phyloP scores from a whole-genome alignment of 108 stramenopile species.

The Hondaea fermentalgiana region DNA sequence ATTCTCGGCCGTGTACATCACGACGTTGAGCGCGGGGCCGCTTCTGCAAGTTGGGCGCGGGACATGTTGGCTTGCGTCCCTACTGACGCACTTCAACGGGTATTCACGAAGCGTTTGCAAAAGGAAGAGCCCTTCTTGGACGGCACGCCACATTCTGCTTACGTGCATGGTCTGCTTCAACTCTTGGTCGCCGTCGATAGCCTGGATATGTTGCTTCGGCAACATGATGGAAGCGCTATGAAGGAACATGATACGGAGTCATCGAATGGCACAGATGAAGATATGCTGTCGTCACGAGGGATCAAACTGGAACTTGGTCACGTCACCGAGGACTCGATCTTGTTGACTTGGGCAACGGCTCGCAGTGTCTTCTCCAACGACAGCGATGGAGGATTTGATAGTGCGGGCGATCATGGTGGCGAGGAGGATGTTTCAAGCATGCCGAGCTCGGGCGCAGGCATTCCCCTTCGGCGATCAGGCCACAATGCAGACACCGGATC shows the following conservation, averaged over 20 bases:
- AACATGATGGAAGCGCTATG: neutral
- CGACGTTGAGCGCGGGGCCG: neutral
- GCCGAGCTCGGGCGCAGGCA: neutral
- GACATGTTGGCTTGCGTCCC: neutral
- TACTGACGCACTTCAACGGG: neutral
- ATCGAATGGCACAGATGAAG: neutral
- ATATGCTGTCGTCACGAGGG: neutral
- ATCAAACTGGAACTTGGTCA: neutral
- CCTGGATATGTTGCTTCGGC: neutral
- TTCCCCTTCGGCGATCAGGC: neutral
- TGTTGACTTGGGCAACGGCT: neutral
- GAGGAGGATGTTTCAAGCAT: neutral
- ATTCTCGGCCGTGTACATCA: neutral
- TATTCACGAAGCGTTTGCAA: neutral
- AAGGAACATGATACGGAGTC: neutral
- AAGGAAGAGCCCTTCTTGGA: neutral
- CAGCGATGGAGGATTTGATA: neutral
- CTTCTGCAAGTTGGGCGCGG: neutral
- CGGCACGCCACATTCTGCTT: neutral
- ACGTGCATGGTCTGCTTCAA: neutral
- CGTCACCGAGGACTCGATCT: neutral
- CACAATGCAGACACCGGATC: neutral
- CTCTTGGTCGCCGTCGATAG: neutral
- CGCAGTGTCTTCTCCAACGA: neutral
- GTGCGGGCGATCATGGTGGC: neutral